A percentile compares a stretch with the other conserved stretches of the same genome.
These are phyloP conservation scores for Toxoplasma gondii DNA, from an alignment of 169 alveolate species.

Conservation along the genomic window DNA sequence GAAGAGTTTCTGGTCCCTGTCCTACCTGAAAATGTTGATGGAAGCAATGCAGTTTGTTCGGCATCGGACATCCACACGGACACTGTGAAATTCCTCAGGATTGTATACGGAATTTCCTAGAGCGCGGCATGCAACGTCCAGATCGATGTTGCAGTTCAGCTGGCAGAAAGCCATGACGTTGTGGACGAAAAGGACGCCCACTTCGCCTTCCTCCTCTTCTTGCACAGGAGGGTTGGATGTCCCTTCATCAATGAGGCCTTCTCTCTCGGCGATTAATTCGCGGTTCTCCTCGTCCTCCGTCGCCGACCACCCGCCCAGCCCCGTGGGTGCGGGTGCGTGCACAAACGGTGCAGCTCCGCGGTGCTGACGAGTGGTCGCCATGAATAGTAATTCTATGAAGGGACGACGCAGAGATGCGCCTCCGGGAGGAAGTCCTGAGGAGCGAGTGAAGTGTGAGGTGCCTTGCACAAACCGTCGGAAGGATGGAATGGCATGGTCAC, in stretches of 20 bases:
- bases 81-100: constrained; percentile 50
- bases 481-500: neutral
- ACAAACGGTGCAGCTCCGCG: neutral
- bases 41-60: constrained; percentile 49
- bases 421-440: neutral
- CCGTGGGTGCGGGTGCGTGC: neutral
- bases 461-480: neutral
- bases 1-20: neutral
- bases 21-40: constrained; percentile 45
- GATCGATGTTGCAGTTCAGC: constrained; percentile 26
- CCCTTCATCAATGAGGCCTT: neutral
- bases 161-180: constrained; percentile 58
- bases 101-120: constrained; percentile 45
- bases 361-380: neutral
- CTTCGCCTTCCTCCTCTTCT: constrained; percentile 42
- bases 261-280: neutral
- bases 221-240: neutral
- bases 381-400: neutral
- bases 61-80: constrained; percentile 59
- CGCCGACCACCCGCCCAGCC: neutral
- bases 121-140: constrained; percentile 35
- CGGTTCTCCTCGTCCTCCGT: neutral
- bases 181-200: constrained; percentile 35
- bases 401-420: neutral
- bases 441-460: neutral